These are phyloP conservation scores for Bathelium albidoporum DNA, from an alignment of 495 filamentous ascomycete species.

Conservation along the genomic window DNA sequence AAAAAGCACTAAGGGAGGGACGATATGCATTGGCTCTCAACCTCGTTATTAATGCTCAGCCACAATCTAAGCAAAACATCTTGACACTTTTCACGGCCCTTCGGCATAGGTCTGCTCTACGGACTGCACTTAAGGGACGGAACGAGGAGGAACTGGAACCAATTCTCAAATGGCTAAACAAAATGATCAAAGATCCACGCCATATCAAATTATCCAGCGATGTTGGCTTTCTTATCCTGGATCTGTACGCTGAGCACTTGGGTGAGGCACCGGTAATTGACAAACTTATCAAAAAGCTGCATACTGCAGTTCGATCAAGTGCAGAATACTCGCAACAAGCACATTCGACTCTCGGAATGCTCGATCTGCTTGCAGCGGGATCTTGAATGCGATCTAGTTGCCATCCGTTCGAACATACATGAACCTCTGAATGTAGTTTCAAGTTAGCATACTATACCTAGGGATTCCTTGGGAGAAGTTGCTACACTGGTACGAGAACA, in stretches of 20 bases:
- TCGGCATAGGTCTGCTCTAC: constrained; percentile 75
- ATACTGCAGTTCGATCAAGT: constrained; percentile 57
- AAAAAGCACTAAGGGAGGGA: constrained; percentile 65
- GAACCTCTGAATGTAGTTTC: too few relatives aligned
- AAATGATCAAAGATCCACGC: constrained; percentile 66
- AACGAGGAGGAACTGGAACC: constrained; percentile 75
- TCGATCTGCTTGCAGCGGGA: constrained; percentile 57
- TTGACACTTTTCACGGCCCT: constrained; percentile 75
- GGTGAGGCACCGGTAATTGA: constrained; percentile 66
- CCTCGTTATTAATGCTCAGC: constrained; percentile 48
- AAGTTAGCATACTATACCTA: too few relatives aligned
- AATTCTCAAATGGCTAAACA: constrained; percentile 70
- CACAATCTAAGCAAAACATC: constrained; percentile 21
- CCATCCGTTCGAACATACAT: too few relatives aligned
- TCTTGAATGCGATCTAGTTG: background rate
- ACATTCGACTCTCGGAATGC: constrained; percentile 68
- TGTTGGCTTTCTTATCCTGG: constrained; percentile 64
- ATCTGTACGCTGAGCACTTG: constrained; percentile 76
- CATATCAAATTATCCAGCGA: constrained; percentile 70
- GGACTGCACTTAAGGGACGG: constrained; percentile 68
- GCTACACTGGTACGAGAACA: too few relatives aligned
- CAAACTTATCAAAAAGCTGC: constrained; percentile 50
- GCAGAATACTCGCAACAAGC: constrained; percentile 75
- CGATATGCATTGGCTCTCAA: constrained; percentile 71
- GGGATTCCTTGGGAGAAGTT: too few relatives aligned